phyloP scores from a whole-genome alignment of 2,329 filamentous ascomycete species.

The Talaromyces sp. region DNA sequence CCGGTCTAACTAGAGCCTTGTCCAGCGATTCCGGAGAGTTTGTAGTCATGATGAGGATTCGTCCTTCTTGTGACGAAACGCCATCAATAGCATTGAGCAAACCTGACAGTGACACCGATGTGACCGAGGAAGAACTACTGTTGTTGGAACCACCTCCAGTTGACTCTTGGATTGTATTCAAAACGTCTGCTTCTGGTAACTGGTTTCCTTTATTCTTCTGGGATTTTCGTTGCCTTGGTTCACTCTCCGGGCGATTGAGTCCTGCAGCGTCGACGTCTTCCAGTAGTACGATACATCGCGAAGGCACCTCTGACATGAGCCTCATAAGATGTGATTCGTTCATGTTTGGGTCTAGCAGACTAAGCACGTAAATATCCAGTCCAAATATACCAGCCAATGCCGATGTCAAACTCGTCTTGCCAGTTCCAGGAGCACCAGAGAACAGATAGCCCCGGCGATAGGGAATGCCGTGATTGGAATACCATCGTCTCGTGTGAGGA shows the following conservation, averaged over 20 bases:
- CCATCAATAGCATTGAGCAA: conserved; percentile 79
- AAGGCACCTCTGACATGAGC: conserved; percentile 58
- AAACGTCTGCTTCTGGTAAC: conserved; percentile 4
- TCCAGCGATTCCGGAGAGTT: conserved; percentile 70
- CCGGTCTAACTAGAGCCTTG: conserved; percentile 66
- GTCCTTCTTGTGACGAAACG: conserved; percentile 70
- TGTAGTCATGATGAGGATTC: conserved; percentile 77
- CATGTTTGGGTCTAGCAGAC: conserved; percentile 54
- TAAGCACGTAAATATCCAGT: conserved; percentile 62
- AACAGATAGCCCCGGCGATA: conserved; percentile 73
- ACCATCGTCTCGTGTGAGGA: conserved; percentile 62
- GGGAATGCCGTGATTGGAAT: conserved; percentile 69
- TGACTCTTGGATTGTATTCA: not conserved
- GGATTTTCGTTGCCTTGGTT: not conserved
- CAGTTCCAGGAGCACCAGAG: conserved; percentile 68
- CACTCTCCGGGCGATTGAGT: conserved; percentile 36
- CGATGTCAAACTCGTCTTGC: conserved; percentile 66
- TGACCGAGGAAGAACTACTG: conserved; percentile 4
- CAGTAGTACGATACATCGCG: conserved; percentile 60
- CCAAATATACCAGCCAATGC: conserved; percentile 63
- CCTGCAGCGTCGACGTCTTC: conserved; percentile 67
- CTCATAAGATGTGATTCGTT: conserved; percentile 57
- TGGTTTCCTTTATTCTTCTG: conserved; percentile 5
- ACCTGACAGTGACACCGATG: conserved; percentile 61
- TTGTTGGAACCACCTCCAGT: not conserved